A percentile compares a stretch with the other conserved stretches of the same genome.
Evolutionary conservation across 352 stramenopile species (phyloP).

Genomic region (Phytophthora boehmeriae): DNA sequence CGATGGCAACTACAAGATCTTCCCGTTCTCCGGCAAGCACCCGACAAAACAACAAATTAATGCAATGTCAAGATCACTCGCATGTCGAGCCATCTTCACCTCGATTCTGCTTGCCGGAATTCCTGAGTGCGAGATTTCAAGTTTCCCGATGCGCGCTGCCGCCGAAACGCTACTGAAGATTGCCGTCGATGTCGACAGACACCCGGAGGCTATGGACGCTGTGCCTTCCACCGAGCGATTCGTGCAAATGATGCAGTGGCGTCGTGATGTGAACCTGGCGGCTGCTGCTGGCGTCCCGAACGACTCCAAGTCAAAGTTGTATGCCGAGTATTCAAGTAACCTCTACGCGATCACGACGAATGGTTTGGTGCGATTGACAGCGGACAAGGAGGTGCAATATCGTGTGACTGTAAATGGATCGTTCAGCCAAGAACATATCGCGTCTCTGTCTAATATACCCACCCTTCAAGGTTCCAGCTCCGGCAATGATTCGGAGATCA

Average conservation of each 20-base stretch:
- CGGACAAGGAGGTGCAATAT: slow-evolving; percentile 53
- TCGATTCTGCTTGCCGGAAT: slow-evolving; percentile 42
- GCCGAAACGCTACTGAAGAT: slow-evolving; percentile 62
- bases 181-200: slow-evolving; percentile 41
- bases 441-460: slow-evolving; percentile 15
- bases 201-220: slow-evolving; percentile 3
- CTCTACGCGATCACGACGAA: slow-evolving; percentile 43
- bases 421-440: slow-evolving; percentile 27
- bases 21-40: slow-evolving; percentile 45
- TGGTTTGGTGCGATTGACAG: slow-evolving; percentile 41
- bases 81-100: slow-evolving; percentile 54
- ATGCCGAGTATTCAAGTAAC: slow-evolving; percentile 47
- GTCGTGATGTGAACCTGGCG: slow-evolving; percentile 53
- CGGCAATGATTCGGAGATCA: slow-evolving; percentile 5
- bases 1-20: slow-evolving; percentile 58
- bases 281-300: slow-evolving; percentile 38
- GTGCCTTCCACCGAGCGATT: slow-evolving; percentile 48
- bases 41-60: slow-evolving; percentile 44
- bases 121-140: slow-evolving; percentile 52
- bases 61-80: slow-evolving; percentile 31
- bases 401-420: slow-evolving; percentile 17
- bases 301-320: slow-evolving; percentile 51
- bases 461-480: slow-evolving; percentile 2
- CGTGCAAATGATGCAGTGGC: slow-evolving; percentile 48
- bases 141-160: slow-evolving; percentile 47